Evolutionary conservation across 2,329 filamentous ascomycete genomes (phyloP), one percentile per base, ranked within the genome.

Genomic region (Aurifilum marmelostoma): DNA sequence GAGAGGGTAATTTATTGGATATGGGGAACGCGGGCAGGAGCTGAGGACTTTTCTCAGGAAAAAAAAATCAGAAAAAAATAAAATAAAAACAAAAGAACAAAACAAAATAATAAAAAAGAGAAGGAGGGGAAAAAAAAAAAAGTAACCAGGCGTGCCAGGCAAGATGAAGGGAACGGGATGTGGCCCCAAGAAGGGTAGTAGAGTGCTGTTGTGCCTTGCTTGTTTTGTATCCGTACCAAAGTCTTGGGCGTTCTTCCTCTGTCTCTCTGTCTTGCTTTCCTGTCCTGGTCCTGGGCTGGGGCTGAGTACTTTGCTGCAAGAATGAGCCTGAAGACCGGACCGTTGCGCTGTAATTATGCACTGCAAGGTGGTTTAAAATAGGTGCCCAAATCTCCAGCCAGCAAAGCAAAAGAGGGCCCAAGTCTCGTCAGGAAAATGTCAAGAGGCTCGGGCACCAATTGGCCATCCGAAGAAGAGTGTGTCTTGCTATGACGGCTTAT

Each of bases 401-500:
- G 52, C 24, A 29, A 8, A 56, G 29, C 24, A 24, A 29, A 12
- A 29, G 43, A 21, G 8, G 21, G 16, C 50, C 24, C 14, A 29
- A 29, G 52, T 16, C n/a, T 56, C 8, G 56, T 32, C 56, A 37
- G 56, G 29, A 37, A n/a, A 21, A 16, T 34, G 14, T 37, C 16
- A 59, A 59, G 29, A 59, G 16, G 18, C 56, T 37, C 14, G 52
- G 52, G 21, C 24, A 59, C 56, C 32, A 59, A 59, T 59, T 37
- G 32, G 56, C 56, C 32, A 59, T 37, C 32, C 56, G 56, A 21
- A 32, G 43, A 21, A 47, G 43, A 21, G 43, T 47, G 6, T 34
- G 14, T 59, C 29, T 27, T 27, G 39, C n/a, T 50, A 52, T 52
- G 63, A 47, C 52, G 54, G 37, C 7, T 41, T 66, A 60, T 66